Conservation (phyloP, 345 rosid genomes). For the Iberis pinnata region DNA sequence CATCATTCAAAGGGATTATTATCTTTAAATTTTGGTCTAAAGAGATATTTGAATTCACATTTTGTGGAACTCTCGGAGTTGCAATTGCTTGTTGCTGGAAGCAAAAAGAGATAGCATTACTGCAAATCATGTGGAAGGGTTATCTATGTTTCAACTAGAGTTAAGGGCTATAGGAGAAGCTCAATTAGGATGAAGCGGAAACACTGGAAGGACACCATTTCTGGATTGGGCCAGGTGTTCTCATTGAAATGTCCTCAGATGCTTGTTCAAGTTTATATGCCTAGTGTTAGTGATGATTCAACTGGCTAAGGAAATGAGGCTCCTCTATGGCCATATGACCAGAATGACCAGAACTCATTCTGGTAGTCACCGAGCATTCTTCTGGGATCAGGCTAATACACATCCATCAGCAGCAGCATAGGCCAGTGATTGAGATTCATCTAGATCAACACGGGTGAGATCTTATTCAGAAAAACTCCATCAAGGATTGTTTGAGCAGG, state of each 20-base stretch:
- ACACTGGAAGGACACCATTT: too few species aligned
- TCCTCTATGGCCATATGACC: conserved; percentile 44
- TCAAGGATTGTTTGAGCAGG: conserved; percentile 37
- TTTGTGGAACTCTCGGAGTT: not conserved
- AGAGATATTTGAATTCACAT: too few species aligned
- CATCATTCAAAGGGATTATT: too few species aligned
- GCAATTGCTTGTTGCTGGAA: too few species aligned
- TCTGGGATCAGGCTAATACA: conserved; percentile 47
- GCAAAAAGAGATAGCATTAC: too few species aligned
- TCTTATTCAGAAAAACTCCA: conserved; percentile 10
- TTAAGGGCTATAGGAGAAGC: too few species aligned
- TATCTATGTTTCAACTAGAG: not conserved
- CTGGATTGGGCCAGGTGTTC: too few species aligned
- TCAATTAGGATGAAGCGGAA: too few species aligned
- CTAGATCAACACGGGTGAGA: conserved; percentile 27
- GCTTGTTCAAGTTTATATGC: too few species aligned
- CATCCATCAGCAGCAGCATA: conserved; percentile 27
- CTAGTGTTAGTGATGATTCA: not conserved
- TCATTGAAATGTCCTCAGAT: too few species aligned
- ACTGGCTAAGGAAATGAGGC: conserved; percentile 37
- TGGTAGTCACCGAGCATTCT: conserved; percentile 33
- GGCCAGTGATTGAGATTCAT: conserved; percentile 32
- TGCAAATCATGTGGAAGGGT: conserved; percentile 4
- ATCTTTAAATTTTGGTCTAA: too few species aligned
- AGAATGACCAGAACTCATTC: conserved; percentile 34